A percentile compares a stretch with the other conserved stretches of the same genome.
phyloP scores from a whole-genome alignment of 2,329 filamentous ascomycete genomes.

The Botrytis cinerea region DNA sequence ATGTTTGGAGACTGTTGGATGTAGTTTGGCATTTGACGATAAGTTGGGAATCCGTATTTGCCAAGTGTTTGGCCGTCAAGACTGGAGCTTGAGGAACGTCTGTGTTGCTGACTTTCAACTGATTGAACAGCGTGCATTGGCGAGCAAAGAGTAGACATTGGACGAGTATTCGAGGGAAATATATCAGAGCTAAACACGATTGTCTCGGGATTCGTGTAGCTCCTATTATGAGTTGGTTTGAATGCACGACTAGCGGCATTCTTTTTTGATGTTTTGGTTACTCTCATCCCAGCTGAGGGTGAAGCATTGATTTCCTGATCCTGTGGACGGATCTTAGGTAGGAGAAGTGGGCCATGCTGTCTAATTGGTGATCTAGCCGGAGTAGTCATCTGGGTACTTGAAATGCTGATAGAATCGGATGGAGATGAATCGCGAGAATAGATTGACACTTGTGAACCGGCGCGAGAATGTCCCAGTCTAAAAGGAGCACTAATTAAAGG shows the following conservation, averaged over 20 bases:
- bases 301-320: slow-evolving; percentile 73
- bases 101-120: slow-evolving; percentile 47
- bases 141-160: slow-evolving; percentile 41
- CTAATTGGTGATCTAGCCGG: slow-evolving; percentile 71
- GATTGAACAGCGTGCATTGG: slow-evolving; percentile 37
- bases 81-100: slow-evolving; percentile 67
- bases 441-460: slow-evolving; percentile 44
- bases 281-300: slow-evolving; percentile 48
- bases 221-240: slow-evolving; percentile 55
- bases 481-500: slow-evolving; percentile 58
- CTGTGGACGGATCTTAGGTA: slow-evolving; percentile 84
- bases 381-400: slow-evolving; percentile 68
- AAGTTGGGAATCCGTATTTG: slow-evolving; percentile 81
- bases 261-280: slow-evolving; percentile 49
- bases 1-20: slow-evolving; percentile 40
- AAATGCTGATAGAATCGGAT: slow-evolving; percentile 52
- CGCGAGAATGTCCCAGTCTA: slow-evolving; percentile 45
- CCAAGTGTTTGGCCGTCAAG: slow-evolving; percentile 66
- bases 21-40: slow-evolving; percentile 69
- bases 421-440: slow-evolving; percentile 70
- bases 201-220: slow-evolving; percentile 63
- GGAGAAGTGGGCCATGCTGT: slow-evolving; percentile 75
- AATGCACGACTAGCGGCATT: slow-evolving; percentile 40
- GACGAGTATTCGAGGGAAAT: slow-evolving; percentile 35
- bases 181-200: slow-evolving; percentile 43